Conservation (phyloP, 768 basidiomycete species). For the Xerocomellus chrysenteron region DNA sequence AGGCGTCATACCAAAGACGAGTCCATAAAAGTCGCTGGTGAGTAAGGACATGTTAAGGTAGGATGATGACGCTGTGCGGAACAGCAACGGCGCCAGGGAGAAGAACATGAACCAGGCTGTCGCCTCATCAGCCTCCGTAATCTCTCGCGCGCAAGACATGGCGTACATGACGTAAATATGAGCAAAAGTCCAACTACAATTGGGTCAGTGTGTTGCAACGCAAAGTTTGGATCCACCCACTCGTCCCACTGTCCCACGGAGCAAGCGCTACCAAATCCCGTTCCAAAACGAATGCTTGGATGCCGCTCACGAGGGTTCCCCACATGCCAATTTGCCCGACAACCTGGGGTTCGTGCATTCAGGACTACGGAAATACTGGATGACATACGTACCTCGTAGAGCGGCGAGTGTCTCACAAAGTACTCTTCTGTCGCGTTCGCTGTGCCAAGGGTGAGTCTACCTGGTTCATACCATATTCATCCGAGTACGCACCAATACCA, state of each 20-base stretch:
- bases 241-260: constrained; percentile 69
- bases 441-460: constrained; percentile 29
- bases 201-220: constrained; percentile 36
- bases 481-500: constrained; percentile 64
- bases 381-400: constrained; percentile 59
- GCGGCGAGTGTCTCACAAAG: constrained; percentile 73
- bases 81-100: constrained; percentile 78
- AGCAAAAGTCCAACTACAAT: constrained; percentile 47
- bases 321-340: constrained; percentile 86
- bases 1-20: constrained; percentile 56
- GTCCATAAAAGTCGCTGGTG: constrained; percentile 86
- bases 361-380: not conserved
- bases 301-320: constrained; percentile 72
- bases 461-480: not conserved
- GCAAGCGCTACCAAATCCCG: constrained; percentile 58
- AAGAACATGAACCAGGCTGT: constrained; percentile 78
- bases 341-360: constrained; percentile 41
- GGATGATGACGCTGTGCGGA: constrained; percentile 80
- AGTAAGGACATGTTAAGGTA: constrained; percentile 83
- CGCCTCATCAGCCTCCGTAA: not conserved
- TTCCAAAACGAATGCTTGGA: constrained; percentile 73
- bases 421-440: constrained; percentile 89
- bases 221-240: constrained; percentile 38
- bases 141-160: too few relatives aligned
- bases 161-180: constrained; percentile 42